Evolutionary conservation across 768 basidiomycete genomes (phyloP).

Genomic region (Hortiboletus campestris): DNA sequence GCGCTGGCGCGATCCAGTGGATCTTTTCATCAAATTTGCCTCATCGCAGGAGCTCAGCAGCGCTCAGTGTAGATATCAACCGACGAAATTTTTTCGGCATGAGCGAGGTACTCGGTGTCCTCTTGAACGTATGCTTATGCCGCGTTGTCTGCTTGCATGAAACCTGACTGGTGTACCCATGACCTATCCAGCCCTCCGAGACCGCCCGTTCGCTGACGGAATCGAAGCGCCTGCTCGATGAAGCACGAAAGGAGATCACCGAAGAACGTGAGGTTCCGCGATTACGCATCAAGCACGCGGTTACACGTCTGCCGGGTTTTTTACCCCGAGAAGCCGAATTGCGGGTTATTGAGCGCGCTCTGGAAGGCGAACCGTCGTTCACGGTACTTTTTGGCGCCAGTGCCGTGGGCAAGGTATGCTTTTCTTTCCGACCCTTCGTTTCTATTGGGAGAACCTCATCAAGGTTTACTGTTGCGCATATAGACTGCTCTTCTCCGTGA

Average conservation of each 20-base stretch:
- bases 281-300: conserved; percentile 71
- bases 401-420: conserved; percentile 71
- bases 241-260: conserved; percentile 70
- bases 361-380: conserved; percentile 72
- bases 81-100: conserved; percentile 77
- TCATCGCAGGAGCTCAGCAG: conserved; percentile 55
- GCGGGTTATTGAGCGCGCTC: conserved; percentile 58
- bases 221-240: conserved; percentile 70
- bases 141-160: neutral
- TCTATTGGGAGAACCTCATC: neutral
- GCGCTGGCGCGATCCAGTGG: conserved; percentile 59
- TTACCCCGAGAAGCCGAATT: conserved; percentile 67
- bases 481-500: conserved; percentile 79
- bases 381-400: conserved; percentile 80
- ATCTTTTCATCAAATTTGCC: conserved; percentile 74
- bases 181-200: conserved; percentile 60
- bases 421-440: neutral
- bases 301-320: conserved; percentile 74
- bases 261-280: conserved; percentile 68
- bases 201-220: conserved; percentile 79
- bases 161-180: conserved; percentile 11
- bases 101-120: conserved; percentile 72
- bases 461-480: neutral
- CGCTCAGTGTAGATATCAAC: conserved; percentile 56
- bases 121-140: conserved; percentile 59